Base-by-base conservation (phyloP, 352 stramenopile species). In the Phytophthora tentaculata region DNA sequence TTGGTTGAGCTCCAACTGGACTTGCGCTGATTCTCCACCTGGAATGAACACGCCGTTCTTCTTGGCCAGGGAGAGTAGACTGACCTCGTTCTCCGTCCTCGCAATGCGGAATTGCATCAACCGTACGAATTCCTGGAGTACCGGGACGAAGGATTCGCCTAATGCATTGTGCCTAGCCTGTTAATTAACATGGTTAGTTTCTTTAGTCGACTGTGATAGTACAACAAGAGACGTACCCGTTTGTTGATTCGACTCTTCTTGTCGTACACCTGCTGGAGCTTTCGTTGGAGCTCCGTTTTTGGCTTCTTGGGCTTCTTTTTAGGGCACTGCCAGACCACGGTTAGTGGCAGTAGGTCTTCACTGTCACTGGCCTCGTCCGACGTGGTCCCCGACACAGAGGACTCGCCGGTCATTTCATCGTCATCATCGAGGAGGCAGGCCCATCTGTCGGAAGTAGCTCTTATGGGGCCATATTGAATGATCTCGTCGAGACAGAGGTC, bases 401-500 rank as follows among this genome's bases (percentile, higher is more conserved):
- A 37, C 23, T 43, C 55, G 41, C 44, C 51, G 28, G 43, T 41
- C 35, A 48, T 50, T 24, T 55, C 43, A 41, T 48, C 23, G 47
- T 37, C 19, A 1, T 49, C 23, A 0, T 50, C 51, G 24, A 53
- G 68, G 24, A 56, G 56, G 47, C 19, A 41, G 16, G 35, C 58
- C 22, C 61, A 50, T 43, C 35, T 44, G 16, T 10, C 6, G 19
- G 24, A 57, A 26, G 20, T 9, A 54, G 2, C 37, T 39, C 24
- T 54, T 22, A 20, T 45, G 19, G 59, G 9, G 0, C 43, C 51
- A n/a, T 63, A 64, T 12, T 52, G 55, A n/a, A 74, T 64, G 51
- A 77, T 68, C 47, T 77, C 70, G 39, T 71, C 61, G 3, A 77
- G 51, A 35, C 62, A 71, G 61, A 74, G 39, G 0, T 74, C 66